phyloP scores from a whole-genome alignment of 345 rosid genomes.

The Eucalyptus marginata region DNA sequence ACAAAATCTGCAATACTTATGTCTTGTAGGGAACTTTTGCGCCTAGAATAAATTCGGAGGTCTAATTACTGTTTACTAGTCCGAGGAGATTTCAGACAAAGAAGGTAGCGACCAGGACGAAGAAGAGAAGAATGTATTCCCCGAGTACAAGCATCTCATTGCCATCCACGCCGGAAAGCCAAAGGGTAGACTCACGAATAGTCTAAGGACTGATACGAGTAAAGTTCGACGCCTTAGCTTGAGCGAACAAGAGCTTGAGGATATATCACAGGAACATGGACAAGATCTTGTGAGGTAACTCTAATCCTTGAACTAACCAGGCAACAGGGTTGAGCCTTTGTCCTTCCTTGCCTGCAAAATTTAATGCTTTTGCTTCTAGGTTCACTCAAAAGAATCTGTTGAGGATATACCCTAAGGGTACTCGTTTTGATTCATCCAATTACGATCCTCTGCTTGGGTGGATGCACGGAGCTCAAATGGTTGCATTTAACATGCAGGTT shows the following conservation, averaged over 20 bases:
- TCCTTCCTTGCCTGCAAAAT: neutral
- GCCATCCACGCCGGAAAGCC: constrained; percentile 70
- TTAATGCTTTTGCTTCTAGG: constrained; percentile 6
- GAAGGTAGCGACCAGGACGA: constrained; percentile 10
- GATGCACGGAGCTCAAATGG: constrained; percentile 98
- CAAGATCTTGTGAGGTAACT: constrained; percentile 33
- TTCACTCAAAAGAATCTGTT: constrained; percentile 70
- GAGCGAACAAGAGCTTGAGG: constrained; percentile 62
- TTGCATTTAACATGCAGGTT: constrained; percentile 98
- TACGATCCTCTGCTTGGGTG: constrained; percentile 76
- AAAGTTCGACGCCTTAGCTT: constrained; percentile 53
- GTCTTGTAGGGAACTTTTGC: neutral
- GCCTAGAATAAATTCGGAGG: neutral
- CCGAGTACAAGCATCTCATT: constrained; percentile 46
- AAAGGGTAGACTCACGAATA: constrained; percentile 32
- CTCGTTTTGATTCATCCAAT: constrained; percentile 63
- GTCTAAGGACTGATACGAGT: constrained; percentile 23
- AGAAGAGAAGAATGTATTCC: neutral
- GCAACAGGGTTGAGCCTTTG: neutral
- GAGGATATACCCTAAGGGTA: constrained; percentile 72
- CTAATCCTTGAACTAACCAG: no score
- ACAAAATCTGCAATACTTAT: neutral
- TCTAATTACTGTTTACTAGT: neutral
- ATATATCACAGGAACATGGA: constrained; percentile 20
- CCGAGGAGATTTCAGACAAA: constrained; percentile 12